These are phyloP conservation scores for Lachancea meyersii DNA, from an alignment of 805 yeast genomes.

Conservation along the genomic window DNA sequence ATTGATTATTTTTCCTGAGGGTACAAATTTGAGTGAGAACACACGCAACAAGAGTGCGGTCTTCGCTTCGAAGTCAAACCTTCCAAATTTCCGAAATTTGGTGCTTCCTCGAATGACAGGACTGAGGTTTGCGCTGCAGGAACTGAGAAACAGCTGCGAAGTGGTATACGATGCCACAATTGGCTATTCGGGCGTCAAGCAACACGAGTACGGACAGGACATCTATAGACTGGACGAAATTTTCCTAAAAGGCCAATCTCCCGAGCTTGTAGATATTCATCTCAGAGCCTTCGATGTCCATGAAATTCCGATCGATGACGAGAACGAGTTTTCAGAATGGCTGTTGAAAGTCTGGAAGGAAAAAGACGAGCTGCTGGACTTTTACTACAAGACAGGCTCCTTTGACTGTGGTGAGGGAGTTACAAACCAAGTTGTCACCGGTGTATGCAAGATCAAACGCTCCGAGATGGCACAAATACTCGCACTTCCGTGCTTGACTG, in stretches of 20 bases:
- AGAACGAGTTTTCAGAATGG: slow-evolving; percentile 71
- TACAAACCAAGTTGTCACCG: slow-evolving; percentile 16
- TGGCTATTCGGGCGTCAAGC: slow-evolving; percentile 67
- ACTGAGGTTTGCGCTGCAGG: slow-evolving; percentile 55
- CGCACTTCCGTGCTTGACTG: slow-evolving; percentile 15
- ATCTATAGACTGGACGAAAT: slow-evolving; percentile 57
- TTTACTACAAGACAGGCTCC: slow-evolving; percentile 49
- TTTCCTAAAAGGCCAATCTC: slow-evolving; percentile 67
- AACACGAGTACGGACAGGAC: slow-evolving; percentile 69
- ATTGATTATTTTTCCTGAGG: slow-evolving; percentile 85
- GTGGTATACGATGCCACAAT: slow-evolving; percentile 76
- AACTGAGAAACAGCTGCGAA: slow-evolving; percentile 47
- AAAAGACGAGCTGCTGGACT: slow-evolving; percentile 69
- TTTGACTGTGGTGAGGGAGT: slow-evolving; percentile 33
- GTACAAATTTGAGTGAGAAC: slow-evolving; percentile 72
- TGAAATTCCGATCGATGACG: slow-evolving; percentile 58
- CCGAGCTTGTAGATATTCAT: slow-evolving; percentile 58
- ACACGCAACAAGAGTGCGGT: slow-evolving; percentile 53
- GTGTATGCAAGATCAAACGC: slow-evolving; percentile 19
- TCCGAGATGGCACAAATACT: slow-evolving; percentile 17
- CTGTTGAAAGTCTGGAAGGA: slow-evolving; percentile 62
- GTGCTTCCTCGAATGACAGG: slow-evolving; percentile 85
- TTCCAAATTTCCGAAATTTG: slow-evolving; percentile 51
- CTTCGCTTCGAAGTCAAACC: slow-evolving; percentile 49
- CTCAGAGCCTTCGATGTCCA: slow-evolving; percentile 49